These are phyloP conservation scores for Talaromyces sp. DNA, from an alignment of 2,329 filamentous ascomycete species.

Conservation along the genomic window DNA sequence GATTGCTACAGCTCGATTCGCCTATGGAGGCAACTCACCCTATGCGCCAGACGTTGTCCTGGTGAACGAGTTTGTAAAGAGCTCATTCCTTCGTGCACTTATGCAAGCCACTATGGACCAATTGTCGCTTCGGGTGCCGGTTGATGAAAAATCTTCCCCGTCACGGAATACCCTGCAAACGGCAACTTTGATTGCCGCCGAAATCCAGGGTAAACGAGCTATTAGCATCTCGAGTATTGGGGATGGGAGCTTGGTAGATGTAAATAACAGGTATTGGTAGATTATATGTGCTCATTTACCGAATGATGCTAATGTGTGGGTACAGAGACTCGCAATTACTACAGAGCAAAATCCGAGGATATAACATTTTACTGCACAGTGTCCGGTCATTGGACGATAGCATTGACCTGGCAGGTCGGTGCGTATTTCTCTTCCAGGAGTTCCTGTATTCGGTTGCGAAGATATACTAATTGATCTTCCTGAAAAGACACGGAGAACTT, in stretches of 20 bases:
- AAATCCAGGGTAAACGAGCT: neutral
- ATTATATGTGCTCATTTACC: neutral
- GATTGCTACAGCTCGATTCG: constrained; percentile 51
- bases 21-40: constrained; percentile 52
- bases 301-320: neutral
- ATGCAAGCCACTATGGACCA: constrained; percentile 27
- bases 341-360: constrained; percentile 38
- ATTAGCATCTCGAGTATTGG: neutral
- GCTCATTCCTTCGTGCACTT: constrained; percentile 50
- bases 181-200: neutral
- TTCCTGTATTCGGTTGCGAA: neutral
- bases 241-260: neutral
- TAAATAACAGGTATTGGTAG: neutral
- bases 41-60: constrained; percentile 60
- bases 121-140: constrained; percentile 4
- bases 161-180: neutral
- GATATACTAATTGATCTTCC: neutral
- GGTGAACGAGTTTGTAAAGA: constrained; percentile 59
- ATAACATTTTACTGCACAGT: constrained; percentile 43
- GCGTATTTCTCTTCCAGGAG: constrained; percentile 5
- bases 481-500: constrained; percentile 27
- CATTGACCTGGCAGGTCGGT: constrained; percentile 44
- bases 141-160: constrained; percentile 16
- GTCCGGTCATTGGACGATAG: constrained; percentile 52
- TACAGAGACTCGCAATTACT: constrained; percentile 19